A percentile compares a stretch with the other conserved stretches of the same genome.
These are phyloP conservation scores for Stramenopiles sp. DNA, from an alignment of 352 stramenopile genomes.

Conservation along the genomic window DNA sequence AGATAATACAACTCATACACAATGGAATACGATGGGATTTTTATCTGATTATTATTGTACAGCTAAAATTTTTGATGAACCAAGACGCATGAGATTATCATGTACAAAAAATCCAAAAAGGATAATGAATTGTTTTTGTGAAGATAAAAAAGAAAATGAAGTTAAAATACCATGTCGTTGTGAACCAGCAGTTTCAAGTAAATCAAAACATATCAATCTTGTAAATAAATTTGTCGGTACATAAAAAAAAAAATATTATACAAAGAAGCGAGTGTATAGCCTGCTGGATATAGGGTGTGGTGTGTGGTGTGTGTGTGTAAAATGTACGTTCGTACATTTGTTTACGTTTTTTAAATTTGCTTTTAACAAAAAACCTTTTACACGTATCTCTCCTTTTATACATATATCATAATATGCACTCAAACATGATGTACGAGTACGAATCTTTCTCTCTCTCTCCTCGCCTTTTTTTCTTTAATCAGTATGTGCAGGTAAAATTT, in stretches of 20 bases:
- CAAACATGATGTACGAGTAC: no score
- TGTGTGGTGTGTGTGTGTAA: not conserved
- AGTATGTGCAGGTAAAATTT: constrained; percentile 51
- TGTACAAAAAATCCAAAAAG: not conserved
- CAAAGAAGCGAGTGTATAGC: not conserved
- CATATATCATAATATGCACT: no score
- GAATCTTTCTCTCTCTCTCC: no score
- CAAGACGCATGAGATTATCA: not conserved
- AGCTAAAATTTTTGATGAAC: constrained; percentile 2
- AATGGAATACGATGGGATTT: not conserved
- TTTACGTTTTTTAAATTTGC: no score
- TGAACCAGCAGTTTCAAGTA: not conserved
- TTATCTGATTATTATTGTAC: constrained; percentile 5
- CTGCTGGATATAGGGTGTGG: not conserved
- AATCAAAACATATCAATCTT: not conserved
- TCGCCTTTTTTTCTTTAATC: no score
- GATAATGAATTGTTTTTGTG: not conserved
- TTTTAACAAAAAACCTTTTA: no score
- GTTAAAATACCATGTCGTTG: not conserved
- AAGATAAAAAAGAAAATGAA: not conserved
- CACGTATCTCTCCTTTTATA: no score
- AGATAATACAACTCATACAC: not conserved
- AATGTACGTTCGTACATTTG: no score
- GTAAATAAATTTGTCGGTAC: not conserved
- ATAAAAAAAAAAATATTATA: no score